Evolutionary conservation across 2,329 filamentous ascomycete genomes (phyloP).

Genomic region (Elsinoe batatas): DNA sequence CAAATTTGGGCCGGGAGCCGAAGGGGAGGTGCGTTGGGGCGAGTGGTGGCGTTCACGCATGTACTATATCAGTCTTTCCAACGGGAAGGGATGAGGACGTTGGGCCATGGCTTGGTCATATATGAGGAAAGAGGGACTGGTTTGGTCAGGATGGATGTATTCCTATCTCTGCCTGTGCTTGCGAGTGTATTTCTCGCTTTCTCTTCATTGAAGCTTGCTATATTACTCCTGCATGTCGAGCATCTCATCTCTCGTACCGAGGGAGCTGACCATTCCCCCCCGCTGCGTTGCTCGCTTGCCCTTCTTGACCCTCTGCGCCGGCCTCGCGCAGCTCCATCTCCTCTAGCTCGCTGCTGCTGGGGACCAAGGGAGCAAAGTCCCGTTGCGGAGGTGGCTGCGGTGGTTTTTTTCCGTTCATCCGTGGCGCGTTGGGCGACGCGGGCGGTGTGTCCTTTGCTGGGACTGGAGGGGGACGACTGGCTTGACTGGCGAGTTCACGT

Average conservation of each 20-base stretch:
- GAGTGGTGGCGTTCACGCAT: no score
- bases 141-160: no score
- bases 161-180: no score
- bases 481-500: conserved; percentile 31
- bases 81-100: no score
- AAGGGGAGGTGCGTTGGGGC: no score
- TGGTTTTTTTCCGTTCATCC: not conserved
- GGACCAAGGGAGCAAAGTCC: not conserved
- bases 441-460: not conserved
- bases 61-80: no score
- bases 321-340: not conserved
- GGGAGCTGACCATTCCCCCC: conserved; percentile 10
- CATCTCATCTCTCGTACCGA: conserved; percentile 11
- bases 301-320: conserved; percentile 12
- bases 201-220: no score
- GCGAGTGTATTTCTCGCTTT: no score
- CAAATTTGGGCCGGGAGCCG: no score
- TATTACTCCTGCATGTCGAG: no score
- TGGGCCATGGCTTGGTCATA: no score
- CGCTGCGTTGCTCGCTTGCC: not conserved
- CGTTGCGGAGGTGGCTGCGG: not conserved
- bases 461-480: conserved; percentile 30
- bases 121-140: no score
- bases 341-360: not conserved
- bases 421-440: not conserved